Conservation (phyloP, 2,329 filamentous ascomycete genomes). For the Fusarium sp. region DNA sequence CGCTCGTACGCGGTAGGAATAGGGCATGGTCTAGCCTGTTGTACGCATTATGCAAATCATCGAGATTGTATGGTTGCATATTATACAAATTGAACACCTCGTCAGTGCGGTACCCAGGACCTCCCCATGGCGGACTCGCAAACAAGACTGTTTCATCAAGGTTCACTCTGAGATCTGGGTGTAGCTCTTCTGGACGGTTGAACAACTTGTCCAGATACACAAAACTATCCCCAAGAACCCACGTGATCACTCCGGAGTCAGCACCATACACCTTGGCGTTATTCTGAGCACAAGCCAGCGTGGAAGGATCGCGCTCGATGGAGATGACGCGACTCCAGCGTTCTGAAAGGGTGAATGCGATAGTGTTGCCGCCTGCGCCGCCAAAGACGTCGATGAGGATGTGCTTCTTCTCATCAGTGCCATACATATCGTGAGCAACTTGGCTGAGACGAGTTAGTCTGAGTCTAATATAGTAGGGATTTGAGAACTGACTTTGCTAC, state of each 20-base stretch:
- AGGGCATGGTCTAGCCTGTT: slow-evolving; percentile 73
- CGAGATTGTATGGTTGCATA: slow-evolving; percentile 89
- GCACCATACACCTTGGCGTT: slow-evolving; percentile 92
- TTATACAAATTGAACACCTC: slow-evolving; percentile 84
- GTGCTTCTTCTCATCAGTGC: slow-evolving; percentile 67
- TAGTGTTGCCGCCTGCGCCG: slow-evolving; percentile 92
- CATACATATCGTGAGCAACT: slow-evolving; percentile 79
- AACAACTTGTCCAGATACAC: slow-evolving; percentile 69
- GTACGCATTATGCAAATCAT: slow-evolving; percentile 73
- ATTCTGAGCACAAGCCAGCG: slow-evolving; percentile 89
- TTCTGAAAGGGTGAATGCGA: slow-evolving; percentile 87
- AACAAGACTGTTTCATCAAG: slow-evolving; percentile 63
- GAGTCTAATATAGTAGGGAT: background rate
- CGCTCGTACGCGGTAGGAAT: slow-evolving; percentile 87
- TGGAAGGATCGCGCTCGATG: slow-evolving; percentile 85
- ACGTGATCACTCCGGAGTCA: slow-evolving; percentile 77
- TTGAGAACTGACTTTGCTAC: slow-evolving; percentile 77
- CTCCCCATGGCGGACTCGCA: slow-evolving; percentile 72
- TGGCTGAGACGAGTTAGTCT: slow-evolving; percentile 61
- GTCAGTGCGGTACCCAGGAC: slow-evolving; percentile 67
- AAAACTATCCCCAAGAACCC: slow-evolving; percentile 90
- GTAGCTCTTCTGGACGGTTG: slow-evolving; percentile 54
- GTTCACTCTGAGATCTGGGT: slow-evolving; percentile 59
- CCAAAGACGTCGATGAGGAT: slow-evolving; percentile 90
- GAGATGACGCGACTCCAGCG: slow-evolving; percentile 88